Evolutionary conservation across 2,329 filamentous ascomycete species (phyloP), one percentile per base, ranked within the genome.

Genomic region (Boeremia exigua): DNA sequence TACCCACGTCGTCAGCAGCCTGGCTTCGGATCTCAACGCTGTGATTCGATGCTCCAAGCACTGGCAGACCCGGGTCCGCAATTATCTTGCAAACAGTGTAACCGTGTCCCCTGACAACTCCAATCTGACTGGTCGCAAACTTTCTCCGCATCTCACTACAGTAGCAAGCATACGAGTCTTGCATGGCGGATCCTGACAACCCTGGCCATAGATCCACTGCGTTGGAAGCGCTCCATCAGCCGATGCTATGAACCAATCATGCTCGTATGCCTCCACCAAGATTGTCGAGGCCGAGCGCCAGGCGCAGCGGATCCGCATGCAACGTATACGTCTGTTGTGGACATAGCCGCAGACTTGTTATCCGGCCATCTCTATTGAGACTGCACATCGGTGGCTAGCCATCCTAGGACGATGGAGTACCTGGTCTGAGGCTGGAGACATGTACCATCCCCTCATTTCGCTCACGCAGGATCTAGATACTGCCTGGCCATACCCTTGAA

Each of bases 261-360:
- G 28, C 34, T 10, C 47, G n/a, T 40, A 29, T 54, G 57, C 48
- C 39, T 56, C 54, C 51, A 43, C 57, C 53, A 38, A 40, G 45
- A 12, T 19, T 47, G 23, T 56, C 57, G 48, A 29, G 19, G 28
- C 44, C 52, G 51, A 46, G 49, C 48, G 37, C 43, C 45, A 46
- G 46, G 53, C 53, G 50, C 51, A 58, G 53, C 71, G 70, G 71
- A 72, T 71, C 70, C 70, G 70, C 70, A 70, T 48, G 48, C 50
- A 46, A 54, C 37, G 58, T 56, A 63, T 36, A 60, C 40, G 56
- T 36, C 37, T 33, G 39, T 45, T 37, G 38, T 37, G 56, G 51
- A 43, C 17, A 48, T 55, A 48, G 30, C 50, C 54, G 54, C 58
- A 53, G 44, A 47, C 36, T 45, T 34, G 43, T 43, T 43, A 48